phyloP scores from a whole-genome alignment of 148 eudicot species.

The Suaeda aralocaspica region DNA sequence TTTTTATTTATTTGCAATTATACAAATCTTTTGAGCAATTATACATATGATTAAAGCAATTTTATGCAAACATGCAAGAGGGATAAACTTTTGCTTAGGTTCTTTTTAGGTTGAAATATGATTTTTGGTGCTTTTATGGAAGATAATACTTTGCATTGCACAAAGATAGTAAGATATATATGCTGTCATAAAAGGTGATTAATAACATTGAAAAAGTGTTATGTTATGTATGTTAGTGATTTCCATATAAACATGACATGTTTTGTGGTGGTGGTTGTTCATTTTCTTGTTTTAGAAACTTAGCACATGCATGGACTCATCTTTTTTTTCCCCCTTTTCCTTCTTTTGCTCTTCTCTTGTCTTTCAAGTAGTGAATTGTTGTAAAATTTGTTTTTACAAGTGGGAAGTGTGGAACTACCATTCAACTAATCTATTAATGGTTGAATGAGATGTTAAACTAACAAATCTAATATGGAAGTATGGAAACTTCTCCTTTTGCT shows the following conservation, averaged over 20 bases:
- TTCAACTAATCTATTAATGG: too few relatives aligned
- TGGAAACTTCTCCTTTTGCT: too few relatives aligned
- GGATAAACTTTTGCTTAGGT: conserved; percentile 1
- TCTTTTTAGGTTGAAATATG: background rate
- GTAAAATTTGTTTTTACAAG: background rate
- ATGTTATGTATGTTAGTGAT: conserved; percentile 5
- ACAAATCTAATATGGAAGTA: too few relatives aligned
- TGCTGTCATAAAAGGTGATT: background rate
- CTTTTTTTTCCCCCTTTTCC: background rate
- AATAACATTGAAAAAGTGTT: conserved; percentile 7
- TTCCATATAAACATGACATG: background rate
- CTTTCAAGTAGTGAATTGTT: background rate
- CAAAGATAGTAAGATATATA: background rate
- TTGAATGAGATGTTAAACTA: too few relatives aligned
- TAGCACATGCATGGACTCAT: background rate
- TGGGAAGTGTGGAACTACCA: too few relatives aligned
- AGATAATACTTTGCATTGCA: conserved; percentile 8
- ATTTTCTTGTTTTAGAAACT: background rate
- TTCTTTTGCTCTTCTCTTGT: background rate
- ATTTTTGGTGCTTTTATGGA: conserved; percentile 10
- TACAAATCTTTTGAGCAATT: background rate
- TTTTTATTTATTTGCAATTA: too few relatives aligned
- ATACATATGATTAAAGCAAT: background rate
- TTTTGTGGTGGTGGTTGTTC: background rate
- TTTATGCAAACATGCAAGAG: background rate